Conservation (phyloP, 2,329 filamentous ascomycete genomes). For the Botrytis fragariae region DNA sequence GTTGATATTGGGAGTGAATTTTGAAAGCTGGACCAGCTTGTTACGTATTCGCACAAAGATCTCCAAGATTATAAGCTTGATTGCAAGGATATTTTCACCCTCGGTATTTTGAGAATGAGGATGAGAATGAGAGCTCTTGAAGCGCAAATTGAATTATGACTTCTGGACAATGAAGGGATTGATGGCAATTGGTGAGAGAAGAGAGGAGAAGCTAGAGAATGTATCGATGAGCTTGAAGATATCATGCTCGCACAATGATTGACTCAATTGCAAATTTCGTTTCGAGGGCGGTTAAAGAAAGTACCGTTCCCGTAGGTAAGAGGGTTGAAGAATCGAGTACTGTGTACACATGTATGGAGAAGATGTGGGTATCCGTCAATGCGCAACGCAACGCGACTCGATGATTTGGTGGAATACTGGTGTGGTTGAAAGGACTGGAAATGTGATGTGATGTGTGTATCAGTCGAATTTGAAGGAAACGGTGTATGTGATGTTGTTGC, state of each 20-base stretch:
- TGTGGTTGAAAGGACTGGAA: background rate
- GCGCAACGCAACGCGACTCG: background rate
- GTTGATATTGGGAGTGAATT: background rate
- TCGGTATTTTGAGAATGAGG: background rate
- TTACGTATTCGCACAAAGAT: background rate
- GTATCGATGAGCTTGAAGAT: slow-evolving; percentile 22
- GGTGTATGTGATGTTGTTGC: background rate
- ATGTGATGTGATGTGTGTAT: background rate
- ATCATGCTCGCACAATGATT: slow-evolving; percentile 28
- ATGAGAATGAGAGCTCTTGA: background rate
- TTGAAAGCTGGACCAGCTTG: background rate
- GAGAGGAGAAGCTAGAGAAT: slow-evolving; percentile 19
- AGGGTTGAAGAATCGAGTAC: background rate
- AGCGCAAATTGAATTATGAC: background rate
- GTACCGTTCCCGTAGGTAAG: background rate
- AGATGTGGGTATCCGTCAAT: slow-evolving; percentile 13
- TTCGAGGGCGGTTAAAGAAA: background rate
- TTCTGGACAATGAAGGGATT: background rate
- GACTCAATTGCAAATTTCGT: slow-evolving; percentile 22
- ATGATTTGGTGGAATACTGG: background rate
- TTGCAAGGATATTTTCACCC: background rate
- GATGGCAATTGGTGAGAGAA: background rate
- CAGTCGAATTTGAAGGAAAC: background rate
- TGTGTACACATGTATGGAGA: background rate
- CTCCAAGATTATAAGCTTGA: background rate